Base-by-base conservation (phyloP, 2,329 filamentous ascomycete genomes). In the Talaromyces piceae region DNA sequence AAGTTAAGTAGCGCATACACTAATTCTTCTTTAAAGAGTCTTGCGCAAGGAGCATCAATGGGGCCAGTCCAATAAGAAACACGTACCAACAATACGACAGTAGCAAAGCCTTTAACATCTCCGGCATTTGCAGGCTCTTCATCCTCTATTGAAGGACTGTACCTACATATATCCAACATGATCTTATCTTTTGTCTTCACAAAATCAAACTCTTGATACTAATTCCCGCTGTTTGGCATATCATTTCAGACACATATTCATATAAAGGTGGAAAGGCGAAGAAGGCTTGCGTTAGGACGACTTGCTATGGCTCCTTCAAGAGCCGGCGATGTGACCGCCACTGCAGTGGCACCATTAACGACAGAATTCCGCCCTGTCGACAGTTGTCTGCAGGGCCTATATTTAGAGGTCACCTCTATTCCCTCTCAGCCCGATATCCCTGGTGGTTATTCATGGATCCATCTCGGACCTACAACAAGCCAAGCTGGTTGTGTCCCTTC, bases 401-500 rank as follows among this genome's bases (percentile, higher is more conserved):
- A 43, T 43, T 22, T 43, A 26, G 39, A 43, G 39, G 20, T 43
- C 39, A 43, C 39, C n/a, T 3, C 39, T 16, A 13, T 25, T 13
- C 6, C 39, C 4, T 8, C 6, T n/a, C 11, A 25, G 20, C 5
- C 5, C 3, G 11, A 9, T 25, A n/a, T 43, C 20, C 39, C 39
- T 11, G 39, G 39, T 43, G 39, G 39, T 43, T 43, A 43, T 43
- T 43, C 39, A 13, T 43, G 39, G 39, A 25, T 43, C 25, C 39
- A 43, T 43, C 20, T 43, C 39, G 39, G 39, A 25, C 20, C 39
- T 13, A 43, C 39, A 25, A 43, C 39, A 22, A 43, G 39, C 39
- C 23, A 12, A 25, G 9, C 39, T 13, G 39, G 20, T 9, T 43
- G 39, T 43, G 39, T 43, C 25, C 39, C 39, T 23, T 43, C 39